Conservation (phyloP, 306 rosid species). For the barrel medic (Medicago truncatula) region DNA sequence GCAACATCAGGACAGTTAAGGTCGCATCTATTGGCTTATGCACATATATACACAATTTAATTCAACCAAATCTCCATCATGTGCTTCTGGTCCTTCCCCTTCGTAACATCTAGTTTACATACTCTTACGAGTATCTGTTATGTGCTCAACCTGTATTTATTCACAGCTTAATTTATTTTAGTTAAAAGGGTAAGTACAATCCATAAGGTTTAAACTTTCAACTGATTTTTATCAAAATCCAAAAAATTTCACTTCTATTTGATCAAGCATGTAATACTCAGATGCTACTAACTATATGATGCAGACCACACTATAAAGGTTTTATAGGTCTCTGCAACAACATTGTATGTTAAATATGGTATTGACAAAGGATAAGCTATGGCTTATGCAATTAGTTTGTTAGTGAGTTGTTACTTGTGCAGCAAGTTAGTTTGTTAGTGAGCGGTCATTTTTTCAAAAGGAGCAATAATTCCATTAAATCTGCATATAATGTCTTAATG, state of each 20-base stretch:
- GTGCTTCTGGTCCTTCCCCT: constrained; percentile 85
- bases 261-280: constrained; percentile 13
- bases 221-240: not conserved
- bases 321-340: too few relatives aligned
- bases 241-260: constrained; percentile 7
- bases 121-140: constrained; percentile 20
- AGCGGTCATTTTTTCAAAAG: too few relatives aligned
- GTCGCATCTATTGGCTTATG: not conserved
- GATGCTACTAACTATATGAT: not conserved
- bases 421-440: too few relatives aligned
- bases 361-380: too few relatives aligned
- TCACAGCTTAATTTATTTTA: constrained; percentile 6
- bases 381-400: too few relatives aligned
- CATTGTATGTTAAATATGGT: too few relatives aligned
- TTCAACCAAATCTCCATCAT: too few relatives aligned
- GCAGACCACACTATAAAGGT: too few relatives aligned
- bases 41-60: constrained; percentile 75
- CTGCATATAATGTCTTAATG: too few relatives aligned
- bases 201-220: not conserved
- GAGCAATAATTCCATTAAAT: too few relatives aligned
- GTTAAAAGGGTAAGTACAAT: constrained; percentile 12
- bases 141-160: not conserved
- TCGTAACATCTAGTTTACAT: constrained; percentile 65
- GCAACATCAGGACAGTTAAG: constrained; percentile 6
- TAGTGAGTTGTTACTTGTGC: too few relatives aligned